Percentiles rank a stretch among this genome's conserved stretches.
These are phyloP conservation scores for Ophiostoma sp. DNA, from an alignment of 2,329 filamentous ascomycete species.

Conservation along the genomic window DNA sequence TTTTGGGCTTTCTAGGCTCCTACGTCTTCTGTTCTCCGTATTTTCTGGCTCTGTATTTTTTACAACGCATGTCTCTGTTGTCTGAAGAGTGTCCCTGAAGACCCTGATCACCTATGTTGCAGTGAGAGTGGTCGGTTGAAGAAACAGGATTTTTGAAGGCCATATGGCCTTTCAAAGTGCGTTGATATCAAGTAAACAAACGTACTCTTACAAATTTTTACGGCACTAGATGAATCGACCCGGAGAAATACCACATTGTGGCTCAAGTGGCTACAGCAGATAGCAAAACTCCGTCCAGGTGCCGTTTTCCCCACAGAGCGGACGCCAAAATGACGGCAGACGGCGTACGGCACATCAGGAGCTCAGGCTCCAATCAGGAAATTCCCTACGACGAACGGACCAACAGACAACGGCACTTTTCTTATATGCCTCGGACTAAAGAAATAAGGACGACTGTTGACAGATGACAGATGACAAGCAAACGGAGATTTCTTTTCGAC, in stretches of 20 bases:
- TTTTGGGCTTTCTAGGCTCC: not conserved
- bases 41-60: not conserved
- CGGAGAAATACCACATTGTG: not conserved
- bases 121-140: not conserved
- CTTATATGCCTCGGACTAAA: not conserved
- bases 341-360: not conserved
- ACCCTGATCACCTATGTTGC: conserved; percentile 13
- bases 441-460: not conserved
- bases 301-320: not conserved
- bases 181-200: not conserved
- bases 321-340: not conserved
- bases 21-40: not conserved
- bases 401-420: not conserved
- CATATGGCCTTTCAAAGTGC: not conserved
- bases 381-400: not conserved
- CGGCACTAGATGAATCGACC: not conserved
- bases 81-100: not conserved
- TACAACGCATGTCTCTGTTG: not conserved
- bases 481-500: not conserved
- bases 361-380: not conserved
- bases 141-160: not conserved
- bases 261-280: not conserved
- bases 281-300: not conserved
- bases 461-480: not conserved
- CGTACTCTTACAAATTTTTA: not conserved